phyloP scores from a whole-genome alignment of 345 rosid genomes.

The Lumnitzera littorea region DNA sequence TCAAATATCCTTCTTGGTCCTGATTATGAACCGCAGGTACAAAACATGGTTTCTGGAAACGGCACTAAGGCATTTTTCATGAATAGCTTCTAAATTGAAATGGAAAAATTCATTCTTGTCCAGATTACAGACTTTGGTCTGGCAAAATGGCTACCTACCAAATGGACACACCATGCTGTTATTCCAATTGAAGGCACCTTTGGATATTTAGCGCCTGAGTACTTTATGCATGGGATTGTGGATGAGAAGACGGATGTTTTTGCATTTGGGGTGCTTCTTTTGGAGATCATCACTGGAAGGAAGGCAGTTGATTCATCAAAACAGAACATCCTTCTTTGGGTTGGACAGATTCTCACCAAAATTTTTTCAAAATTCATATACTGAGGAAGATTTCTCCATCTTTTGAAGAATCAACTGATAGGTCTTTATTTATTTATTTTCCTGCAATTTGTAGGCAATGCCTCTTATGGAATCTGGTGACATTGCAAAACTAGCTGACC shows the following conservation, averaged over 20 bases:
- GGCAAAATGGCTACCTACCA: slow-evolving; percentile 91
- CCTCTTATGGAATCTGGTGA: slow-evolving; percentile 76
- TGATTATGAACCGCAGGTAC: slow-evolving; percentile 78
- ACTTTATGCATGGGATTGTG: slow-evolving; percentile 88
- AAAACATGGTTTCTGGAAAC: background rate
- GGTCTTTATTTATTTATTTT: background rate
- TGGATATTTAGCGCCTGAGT: slow-evolving; percentile 95
- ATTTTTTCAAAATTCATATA: no score
- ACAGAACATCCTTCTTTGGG: slow-evolving; percentile 84
- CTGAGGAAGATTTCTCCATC: no score
- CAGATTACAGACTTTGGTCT: slow-evolving; percentile 96
- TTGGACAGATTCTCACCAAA: slow-evolving; percentile 8
- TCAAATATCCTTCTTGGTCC: slow-evolving; percentile 91
- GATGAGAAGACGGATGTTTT: slow-evolving; percentile 93
- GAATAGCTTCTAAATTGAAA: no score
- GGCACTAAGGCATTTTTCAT: background rate
- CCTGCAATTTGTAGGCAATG: slow-evolving; percentile 43
- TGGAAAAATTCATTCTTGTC: no score
- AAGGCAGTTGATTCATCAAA: slow-evolving; percentile 70
- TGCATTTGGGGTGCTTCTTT: slow-evolving; percentile 78
- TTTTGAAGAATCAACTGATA: background rate
- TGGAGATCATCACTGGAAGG: slow-evolving; percentile 78
- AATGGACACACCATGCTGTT: slow-evolving; percentile 88
- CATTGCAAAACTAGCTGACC: slow-evolving; percentile 53
- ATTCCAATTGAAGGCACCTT: slow-evolving; percentile 94